Conservation (phyloP, 106 monocot species). For the Gastrodia elata region DNA sequence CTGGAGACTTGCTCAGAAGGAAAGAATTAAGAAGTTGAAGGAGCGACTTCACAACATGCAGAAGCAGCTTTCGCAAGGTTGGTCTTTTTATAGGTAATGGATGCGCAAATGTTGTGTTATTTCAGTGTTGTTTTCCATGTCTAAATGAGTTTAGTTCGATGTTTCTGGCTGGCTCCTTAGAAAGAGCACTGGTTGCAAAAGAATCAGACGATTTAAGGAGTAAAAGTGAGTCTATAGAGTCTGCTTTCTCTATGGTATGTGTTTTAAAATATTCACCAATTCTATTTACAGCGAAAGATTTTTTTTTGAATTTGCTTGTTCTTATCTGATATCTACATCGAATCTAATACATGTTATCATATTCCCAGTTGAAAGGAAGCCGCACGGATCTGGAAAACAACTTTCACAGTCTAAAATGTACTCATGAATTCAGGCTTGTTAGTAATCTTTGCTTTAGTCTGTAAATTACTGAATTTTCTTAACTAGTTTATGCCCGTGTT, state of each 20-base stretch:
- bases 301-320: background rate
- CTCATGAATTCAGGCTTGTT: constrained; percentile 60
- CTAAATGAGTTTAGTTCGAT: background rate
- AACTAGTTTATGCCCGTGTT: background rate
- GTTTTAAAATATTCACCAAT: background rate
- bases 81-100: constrained; percentile 27
- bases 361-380: constrained; percentile 51
- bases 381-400: constrained; percentile 44
- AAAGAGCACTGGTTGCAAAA: constrained; percentile 27
- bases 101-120: background rate
- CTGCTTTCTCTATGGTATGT: constrained; percentile 30
- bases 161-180: constrained; percentile 18
- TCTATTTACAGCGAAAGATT: background rate
- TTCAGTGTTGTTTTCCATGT: background rate
- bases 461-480: background rate
- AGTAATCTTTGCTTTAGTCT: constrained; percentile 14
- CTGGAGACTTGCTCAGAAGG: constrained; percentile 43
- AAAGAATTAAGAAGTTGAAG: constrained; percentile 39
- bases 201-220: constrained; percentile 32
- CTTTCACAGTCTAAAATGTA: constrained; percentile 44
- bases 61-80: constrained; percentile 55
- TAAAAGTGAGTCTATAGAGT: constrained; percentile 21
- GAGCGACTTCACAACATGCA: constrained; percentile 27
- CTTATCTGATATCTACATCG: background rate
- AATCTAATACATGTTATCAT: background rate